A percentile compares a stretch with the other conserved stretches of the same genome.
phyloP scores from a whole-genome alignment of 1,284 basidiomycete genomes.

The Apiotrichum domesticum region DNA sequence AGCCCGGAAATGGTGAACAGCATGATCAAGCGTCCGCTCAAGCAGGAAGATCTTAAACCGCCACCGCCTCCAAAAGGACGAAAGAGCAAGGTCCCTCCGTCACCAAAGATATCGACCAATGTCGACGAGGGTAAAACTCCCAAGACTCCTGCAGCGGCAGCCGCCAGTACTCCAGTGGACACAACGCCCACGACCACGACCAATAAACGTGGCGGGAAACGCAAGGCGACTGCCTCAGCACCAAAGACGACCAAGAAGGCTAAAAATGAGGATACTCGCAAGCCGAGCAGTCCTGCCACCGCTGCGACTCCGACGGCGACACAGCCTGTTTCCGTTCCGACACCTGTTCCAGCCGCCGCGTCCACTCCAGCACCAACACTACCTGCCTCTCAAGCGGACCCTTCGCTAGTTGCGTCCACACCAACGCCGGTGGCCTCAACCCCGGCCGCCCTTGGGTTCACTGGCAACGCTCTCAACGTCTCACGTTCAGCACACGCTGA shows the following conservation, averaged over 20 bases:
- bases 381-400: background rate
- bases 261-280: slow-evolving; percentile 7
- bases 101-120: background rate
- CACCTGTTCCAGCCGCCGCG: background rate
- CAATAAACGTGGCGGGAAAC: slow-evolving; percentile 7
- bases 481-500: slow-evolving; percentile 14
- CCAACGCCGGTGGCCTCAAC: slow-evolving; percentile 4
- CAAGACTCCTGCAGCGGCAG: background rate
- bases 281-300: background rate
- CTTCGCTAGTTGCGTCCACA: slow-evolving; percentile 3
- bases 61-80: slow-evolving; percentile 14
- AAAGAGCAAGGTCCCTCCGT: slow-evolving; percentile 4
- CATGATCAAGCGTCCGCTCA: slow-evolving; percentile 19
- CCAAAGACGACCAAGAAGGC: slow-evolving; percentile 13
- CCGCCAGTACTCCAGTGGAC: background rate
- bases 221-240: slow-evolving; percentile 13
- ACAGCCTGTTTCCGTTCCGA: background rate
- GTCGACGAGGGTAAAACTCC: background rate
- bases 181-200: background rate
- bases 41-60: slow-evolving; percentile 21
- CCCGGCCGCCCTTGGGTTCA: slow-evolving; percentile 9
- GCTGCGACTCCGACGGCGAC: slow-evolving; percentile 1
- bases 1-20: slow-evolving; percentile 20
- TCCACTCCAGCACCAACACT: background rate
- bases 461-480: slow-evolving; percentile 10